Percentiles rank a stretch among this genome's conserved stretches.
These are phyloP conservation scores for Yamadazyma triangularis DNA, from an alignment of 1,139 yeast genomes.

Conservation along the genomic window DNA sequence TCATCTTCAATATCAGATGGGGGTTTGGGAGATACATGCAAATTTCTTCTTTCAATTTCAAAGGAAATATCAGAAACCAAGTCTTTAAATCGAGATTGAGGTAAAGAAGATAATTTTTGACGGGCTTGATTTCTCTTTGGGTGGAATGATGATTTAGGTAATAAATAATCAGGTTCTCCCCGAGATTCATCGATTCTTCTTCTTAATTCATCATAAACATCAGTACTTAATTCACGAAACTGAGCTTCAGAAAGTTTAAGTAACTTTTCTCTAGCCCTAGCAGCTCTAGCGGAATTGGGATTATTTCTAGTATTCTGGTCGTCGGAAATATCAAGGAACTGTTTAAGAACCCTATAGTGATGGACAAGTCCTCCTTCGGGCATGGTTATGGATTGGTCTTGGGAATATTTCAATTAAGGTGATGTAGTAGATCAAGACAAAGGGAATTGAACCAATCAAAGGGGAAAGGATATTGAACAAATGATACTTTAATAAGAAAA, in stretches of 20 bases:
- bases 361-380: constrained; percentile 36
- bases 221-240: constrained; percentile 84
- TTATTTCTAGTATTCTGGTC: constrained; percentile 42
- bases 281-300: constrained; percentile 54
- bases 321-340: constrained; percentile 49
- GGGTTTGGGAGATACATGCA: constrained; percentile 37
- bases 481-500: too few species aligned
- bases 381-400: too few species aligned
- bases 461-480: too few species aligned
- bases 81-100: constrained; percentile 80
- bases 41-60: constrained; percentile 79
- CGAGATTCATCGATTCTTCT: constrained; percentile 60
- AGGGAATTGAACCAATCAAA: too few species aligned
- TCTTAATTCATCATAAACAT: constrained; percentile 85
- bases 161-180: constrained; percentile 58
- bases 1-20: background rate
- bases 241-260: constrained; percentile 79
- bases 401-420: too few species aligned
- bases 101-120: constrained; percentile 81
- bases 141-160: constrained; percentile 72
- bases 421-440: too few species aligned
- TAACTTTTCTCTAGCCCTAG: constrained; percentile 80
- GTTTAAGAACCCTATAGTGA: constrained; percentile 49
- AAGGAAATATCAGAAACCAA: constrained; percentile 83
- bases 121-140: constrained; percentile 96